Percentiles rank a stretch among this genome's conserved stretches.
Evolutionary conservation across 148 eudicot species (phyloP).

Genomic region (Amaranthus cruentus): DNA sequence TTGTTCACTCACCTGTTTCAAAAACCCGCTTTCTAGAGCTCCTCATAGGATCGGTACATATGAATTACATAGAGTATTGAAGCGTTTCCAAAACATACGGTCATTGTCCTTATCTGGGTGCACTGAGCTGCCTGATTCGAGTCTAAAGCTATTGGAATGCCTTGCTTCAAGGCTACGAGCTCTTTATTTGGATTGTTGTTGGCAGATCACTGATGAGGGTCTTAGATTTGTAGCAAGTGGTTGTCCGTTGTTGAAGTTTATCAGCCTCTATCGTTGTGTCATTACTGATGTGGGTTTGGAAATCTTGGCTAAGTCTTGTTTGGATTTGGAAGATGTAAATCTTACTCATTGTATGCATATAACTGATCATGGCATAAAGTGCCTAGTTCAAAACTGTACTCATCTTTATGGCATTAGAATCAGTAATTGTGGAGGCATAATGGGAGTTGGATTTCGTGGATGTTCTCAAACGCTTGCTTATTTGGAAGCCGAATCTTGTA

Average conservation of each 20-base stretch:
- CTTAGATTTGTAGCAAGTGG: slow-evolving; percentile 43
- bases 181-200: slow-evolving; percentile 59
- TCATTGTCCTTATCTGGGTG: slow-evolving; percentile 60
- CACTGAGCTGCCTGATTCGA: slow-evolving; percentile 50
- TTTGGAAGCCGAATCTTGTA: slow-evolving; percentile 66
- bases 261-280: slow-evolving; percentile 60
- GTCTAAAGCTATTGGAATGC: slow-evolving; percentile 28
- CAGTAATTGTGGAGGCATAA: slow-evolving; percentile 33
- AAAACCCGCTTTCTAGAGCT: slow-evolving; percentile 23
- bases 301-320: slow-evolving; percentile 46
- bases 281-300: slow-evolving; percentile 48
- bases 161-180: slow-evolving; percentile 40
- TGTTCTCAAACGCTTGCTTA: slow-evolving; percentile 38
- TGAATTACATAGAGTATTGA: slow-evolving; percentile 38
- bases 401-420: slow-evolving; percentile 43
- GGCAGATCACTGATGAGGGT: slow-evolving; percentile 44
- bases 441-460: slow-evolving; percentile 55
- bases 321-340: slow-evolving; percentile 43
- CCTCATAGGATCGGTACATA: slow-evolving; percentile 23
- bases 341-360: slow-evolving; percentile 41
- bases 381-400: slow-evolving; percentile 39
- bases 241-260: slow-evolving; percentile 35
- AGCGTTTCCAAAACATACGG: slow-evolving; percentile 41
- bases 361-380: slow-evolving; percentile 47
- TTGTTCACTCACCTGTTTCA: slow-evolving; percentile 39